phyloP scores from a whole-genome alignment of 177 flowering plant genomes.

The Telopea speciosissima region DNA sequence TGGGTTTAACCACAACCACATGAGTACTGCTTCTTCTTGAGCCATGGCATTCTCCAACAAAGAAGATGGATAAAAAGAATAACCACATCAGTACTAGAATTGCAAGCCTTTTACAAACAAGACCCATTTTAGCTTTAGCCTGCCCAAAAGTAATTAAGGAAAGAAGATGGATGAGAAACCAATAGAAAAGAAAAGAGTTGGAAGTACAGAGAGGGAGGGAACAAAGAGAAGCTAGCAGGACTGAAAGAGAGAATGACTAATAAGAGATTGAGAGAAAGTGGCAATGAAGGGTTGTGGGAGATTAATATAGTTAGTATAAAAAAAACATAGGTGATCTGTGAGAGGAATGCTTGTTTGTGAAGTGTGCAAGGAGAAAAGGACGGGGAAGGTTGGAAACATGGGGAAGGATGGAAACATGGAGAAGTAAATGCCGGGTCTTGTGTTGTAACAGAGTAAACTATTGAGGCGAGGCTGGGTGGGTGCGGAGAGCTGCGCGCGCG shows the following conservation, averaged over 20 bases:
- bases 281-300: not conserved
- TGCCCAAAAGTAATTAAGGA: not conserved
- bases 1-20: slow-evolving; percentile 4
- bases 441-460: not conserved
- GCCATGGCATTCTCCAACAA: slow-evolving; percentile 8
- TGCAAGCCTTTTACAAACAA: not conserved
- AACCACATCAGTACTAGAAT: not conserved
- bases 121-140: too few species aligned
- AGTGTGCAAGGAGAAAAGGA: slow-evolving; percentile 1
- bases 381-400: slow-evolving; percentile 7
- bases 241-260: not conserved
- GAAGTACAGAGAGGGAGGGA: not conserved
- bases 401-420: slow-evolving; percentile 11
- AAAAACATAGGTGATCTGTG: not conserved
- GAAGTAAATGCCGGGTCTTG: slow-evolving; percentile 1
- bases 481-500: not conserved
- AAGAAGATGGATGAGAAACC: not conserved
- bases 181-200: not conserved
- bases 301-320: too few species aligned
- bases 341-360: not conserved
- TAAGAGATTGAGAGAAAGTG: not conserved
- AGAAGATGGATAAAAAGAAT: slow-evolving; percentile 1
- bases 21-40: slow-evolving; percentile 10
- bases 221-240: not conserved
- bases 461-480: not conserved